These are phyloP conservation scores for Iberis amara DNA, from an alignment of 441 rosid species.

Conservation along the genomic window DNA sequence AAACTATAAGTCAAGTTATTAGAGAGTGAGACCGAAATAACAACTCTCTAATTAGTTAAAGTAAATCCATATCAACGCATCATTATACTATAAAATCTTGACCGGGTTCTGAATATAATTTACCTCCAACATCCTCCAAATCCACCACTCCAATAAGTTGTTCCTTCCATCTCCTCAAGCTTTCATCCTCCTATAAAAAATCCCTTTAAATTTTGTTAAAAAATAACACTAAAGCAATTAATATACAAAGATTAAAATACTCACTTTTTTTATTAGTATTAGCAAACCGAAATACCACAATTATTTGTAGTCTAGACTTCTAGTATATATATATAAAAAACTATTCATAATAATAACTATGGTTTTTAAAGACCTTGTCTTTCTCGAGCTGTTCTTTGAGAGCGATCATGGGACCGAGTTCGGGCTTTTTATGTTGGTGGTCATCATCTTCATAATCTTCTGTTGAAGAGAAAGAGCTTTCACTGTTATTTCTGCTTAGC, in stretches of 20 bases:
- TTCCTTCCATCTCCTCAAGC: conserved; percentile 57
- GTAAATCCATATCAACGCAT: neutral
- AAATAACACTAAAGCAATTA: neutral
- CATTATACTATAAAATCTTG: neutral
- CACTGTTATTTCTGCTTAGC: conserved; percentile 32
- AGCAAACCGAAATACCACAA: neutral
- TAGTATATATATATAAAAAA: neutral
- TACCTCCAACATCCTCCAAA: conserved; percentile 48
- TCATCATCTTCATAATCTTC: conserved; percentile 39
- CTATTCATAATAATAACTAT: too few species aligned
- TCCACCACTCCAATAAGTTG: conserved; percentile 51
- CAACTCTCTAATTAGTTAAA: neutral
- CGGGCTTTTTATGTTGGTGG: conserved; percentile 27
- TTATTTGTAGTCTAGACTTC: neutral
- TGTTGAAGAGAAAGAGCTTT: conserved; percentile 27
- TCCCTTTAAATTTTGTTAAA: neutral
- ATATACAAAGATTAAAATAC: neutral
- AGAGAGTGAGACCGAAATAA: neutral
- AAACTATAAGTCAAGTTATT: neutral
- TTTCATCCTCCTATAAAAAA: conserved; percentile 43
- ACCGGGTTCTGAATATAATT: neutral
- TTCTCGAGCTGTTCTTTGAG: conserved; percentile 49
- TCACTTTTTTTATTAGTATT: neutral
- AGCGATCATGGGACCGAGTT: conserved; percentile 46
- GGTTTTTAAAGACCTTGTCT: conserved; percentile 36